These are phyloP conservation scores for Colletotrichum ledebouriae DNA, from an alignment of 2,329 filamentous ascomycete species.

Conservation along the genomic window DNA sequence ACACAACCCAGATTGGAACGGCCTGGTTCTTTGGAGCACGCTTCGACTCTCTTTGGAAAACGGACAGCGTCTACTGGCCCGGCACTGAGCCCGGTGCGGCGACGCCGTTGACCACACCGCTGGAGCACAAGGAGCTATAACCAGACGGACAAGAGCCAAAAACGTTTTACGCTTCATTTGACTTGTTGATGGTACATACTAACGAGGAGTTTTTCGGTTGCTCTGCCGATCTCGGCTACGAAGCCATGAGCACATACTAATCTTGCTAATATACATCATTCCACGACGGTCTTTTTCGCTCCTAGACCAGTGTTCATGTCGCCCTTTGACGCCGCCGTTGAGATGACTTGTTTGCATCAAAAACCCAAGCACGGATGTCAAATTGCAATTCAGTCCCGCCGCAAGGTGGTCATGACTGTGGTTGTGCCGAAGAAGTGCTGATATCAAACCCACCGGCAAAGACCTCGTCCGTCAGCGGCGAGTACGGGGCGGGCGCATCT, in stretches of 20 bases:
- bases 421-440: conserved; percentile 99
- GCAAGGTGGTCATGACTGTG: conserved; percentile 77
- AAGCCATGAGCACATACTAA: conserved; percentile 40
- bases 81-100: conserved; percentile 34
- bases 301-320: conserved; percentile 9
- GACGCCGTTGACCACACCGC: conserved; percentile 33
- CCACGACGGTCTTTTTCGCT: conserved; percentile 35
- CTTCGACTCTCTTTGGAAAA: conserved; percentile 69
- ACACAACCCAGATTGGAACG: conserved; percentile 71
- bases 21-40: conserved; percentile 87
- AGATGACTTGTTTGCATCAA: background rate
- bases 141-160: conserved; percentile 28
- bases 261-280: conserved; percentile 42
- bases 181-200: conserved; percentile 42
- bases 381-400: conserved; percentile 90
- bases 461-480: conserved; percentile 43
- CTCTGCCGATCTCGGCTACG: conserved; percentile 33
- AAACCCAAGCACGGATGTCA: conserved; percentile 92
- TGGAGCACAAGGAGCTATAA: conserved; percentile 43
- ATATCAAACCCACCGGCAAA: conserved; percentile 68
- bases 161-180: conserved; percentile 40
- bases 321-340: background rate
- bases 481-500: conserved; percentile 44
- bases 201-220: conserved; percentile 37
- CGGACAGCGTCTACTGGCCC: conserved; percentile 41